These are phyloP conservation scores for Magnaporthiopsis incrustans DNA, from an alignment of 2,329 filamentous ascomycete genomes.

Conservation along the genomic window DNA sequence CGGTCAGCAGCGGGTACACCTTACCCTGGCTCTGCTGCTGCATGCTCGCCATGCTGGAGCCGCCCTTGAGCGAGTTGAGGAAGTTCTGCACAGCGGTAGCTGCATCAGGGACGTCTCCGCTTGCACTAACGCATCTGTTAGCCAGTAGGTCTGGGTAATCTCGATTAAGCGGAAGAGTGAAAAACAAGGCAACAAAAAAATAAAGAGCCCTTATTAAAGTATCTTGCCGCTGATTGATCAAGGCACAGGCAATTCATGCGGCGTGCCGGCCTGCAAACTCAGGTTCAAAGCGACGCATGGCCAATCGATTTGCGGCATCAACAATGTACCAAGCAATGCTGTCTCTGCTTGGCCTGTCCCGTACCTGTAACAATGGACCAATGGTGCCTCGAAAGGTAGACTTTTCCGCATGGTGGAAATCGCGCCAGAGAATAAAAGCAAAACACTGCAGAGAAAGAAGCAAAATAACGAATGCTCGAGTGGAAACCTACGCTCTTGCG, in stretches of 20 bases:
- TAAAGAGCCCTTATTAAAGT: conserved; percentile 16
- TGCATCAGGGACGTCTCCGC: conserved; percentile 57
- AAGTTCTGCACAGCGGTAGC: conserved; percentile 80
- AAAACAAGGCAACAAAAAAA: conserved; percentile 11
- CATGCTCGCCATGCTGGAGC: conserved; percentile 28
- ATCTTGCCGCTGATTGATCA: background rate
- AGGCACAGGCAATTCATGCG: background rate
- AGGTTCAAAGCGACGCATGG: background rate
- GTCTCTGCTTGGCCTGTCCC: background rate
- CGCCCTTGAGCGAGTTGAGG: conserved; percentile 68
- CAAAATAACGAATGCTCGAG: background rate
- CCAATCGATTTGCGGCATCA: background rate
- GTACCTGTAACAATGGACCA: background rate
- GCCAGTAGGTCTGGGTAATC: conserved; percentile 18
- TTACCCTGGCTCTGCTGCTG: conserved; percentile 41
- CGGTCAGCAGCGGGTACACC: conserved; percentile 74
- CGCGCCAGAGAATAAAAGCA: background rate
- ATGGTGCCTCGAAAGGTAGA: background rate
- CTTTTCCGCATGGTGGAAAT: background rate
- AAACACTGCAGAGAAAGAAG: background rate
- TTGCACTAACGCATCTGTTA: conserved; percentile 45
- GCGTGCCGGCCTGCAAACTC: background rate
- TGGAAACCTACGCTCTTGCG: conserved; percentile 94
- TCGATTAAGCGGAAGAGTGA: background rate
- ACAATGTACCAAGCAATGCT: background rate